Evolutionary conservation across 257 asterid species (phyloP).

Genomic region (Penstemon davidsonii): DNA sequence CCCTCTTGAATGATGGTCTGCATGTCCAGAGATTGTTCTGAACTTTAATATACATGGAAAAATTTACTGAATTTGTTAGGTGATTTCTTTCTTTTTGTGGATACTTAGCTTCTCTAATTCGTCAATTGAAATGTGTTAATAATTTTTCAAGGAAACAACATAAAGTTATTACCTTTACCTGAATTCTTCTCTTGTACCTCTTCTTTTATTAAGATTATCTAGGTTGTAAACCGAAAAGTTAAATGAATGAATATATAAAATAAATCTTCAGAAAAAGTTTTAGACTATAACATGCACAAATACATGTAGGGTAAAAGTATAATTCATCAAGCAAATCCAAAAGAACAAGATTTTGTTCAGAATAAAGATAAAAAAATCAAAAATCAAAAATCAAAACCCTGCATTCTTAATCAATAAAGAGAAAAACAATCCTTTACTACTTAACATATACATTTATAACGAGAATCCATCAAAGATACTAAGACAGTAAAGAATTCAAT

Average conservation of each 20-base stretch:
- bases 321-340: constrained; percentile 12
- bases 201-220: not conserved
- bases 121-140: not conserved
- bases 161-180: not conserved
- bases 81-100: not conserved
- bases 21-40: not conserved
- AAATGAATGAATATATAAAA: not conserved
- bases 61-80: not conserved
- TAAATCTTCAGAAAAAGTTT: not conserved
- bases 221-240: not conserved
- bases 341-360: not conserved
- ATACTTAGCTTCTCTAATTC: constrained; percentile 4
- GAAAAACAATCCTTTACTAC: not conserved
- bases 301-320: too few species aligned
- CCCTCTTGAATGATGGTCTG: not conserved
- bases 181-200: not conserved
- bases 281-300: not conserved
- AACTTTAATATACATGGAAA: not conserved
- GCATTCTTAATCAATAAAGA: not conserved
- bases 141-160: constrained; percentile 1
- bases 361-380: not conserved
- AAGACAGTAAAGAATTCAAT: not conserved
- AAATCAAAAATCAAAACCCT: not conserved
- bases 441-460: not conserved
- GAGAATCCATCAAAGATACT: not conserved